Evolutionary conservation across 2,329 filamentous ascomycete species (phyloP).

Genomic region (Hortaea werneckii): DNA sequence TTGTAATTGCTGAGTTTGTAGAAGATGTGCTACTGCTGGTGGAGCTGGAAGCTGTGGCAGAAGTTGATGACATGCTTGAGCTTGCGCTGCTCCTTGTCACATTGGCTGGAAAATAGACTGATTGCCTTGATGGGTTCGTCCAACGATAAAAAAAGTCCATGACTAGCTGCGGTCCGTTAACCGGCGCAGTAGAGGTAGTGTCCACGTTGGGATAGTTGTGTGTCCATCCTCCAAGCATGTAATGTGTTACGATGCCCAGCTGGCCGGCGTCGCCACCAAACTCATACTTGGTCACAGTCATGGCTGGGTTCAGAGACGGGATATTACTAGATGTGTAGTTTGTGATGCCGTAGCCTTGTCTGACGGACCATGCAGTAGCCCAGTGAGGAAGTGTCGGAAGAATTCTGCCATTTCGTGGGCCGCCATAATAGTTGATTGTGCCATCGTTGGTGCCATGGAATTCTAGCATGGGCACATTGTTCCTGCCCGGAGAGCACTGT

Average conservation of each 20-base stretch:
- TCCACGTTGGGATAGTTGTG: slow-evolving; percentile 27
- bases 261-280: slow-evolving; percentile 20
- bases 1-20: neutral
- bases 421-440: slow-evolving; percentile 30
- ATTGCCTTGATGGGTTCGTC: slow-evolving; percentile 8
- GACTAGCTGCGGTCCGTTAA: slow-evolving; percentile 17
- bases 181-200: slow-evolving; percentile 7
- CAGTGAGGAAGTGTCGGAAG: slow-evolving; percentile 18
- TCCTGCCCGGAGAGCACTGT: slow-evolving; percentile 13
- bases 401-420: slow-evolving; percentile 2
- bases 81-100: neutral
- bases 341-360: slow-evolving; percentile 21
- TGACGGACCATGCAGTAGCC: slow-evolving; percentile 26
- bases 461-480: slow-evolving; percentile 30
- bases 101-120: slow-evolving; percentile 1
- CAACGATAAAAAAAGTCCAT: slow-evolving; percentile 23
- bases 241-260: slow-evolving; percentile 27
- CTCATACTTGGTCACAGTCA: slow-evolving; percentile 9
- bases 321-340: slow-evolving; percentile 20
- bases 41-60: slow-evolving; percentile 1
- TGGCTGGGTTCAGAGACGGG: neutral
- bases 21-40: neutral
- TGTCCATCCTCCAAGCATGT: slow-evolving; percentile 23
- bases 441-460: slow-evolving; percentile 33
- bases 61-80: slow-evolving; percentile 4